Evolutionary conservation across 140 eudicot species (phyloP).

Genomic region (Flaveria floridana): DNA sequence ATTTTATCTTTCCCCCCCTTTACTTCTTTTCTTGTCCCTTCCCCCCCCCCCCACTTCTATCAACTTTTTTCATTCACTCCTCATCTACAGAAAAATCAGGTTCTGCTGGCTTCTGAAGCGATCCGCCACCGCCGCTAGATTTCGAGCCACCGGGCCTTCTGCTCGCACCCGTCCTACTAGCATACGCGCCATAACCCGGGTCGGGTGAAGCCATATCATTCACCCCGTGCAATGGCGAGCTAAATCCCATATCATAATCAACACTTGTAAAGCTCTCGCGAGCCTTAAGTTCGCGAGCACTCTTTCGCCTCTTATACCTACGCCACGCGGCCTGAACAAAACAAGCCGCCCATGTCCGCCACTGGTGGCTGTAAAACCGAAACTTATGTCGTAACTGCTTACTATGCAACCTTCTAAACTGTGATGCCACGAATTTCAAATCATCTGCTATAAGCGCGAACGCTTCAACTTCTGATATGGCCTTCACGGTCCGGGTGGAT

Average conservation of each 20-base stretch:
- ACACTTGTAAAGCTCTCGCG: slow-evolving; percentile 43
- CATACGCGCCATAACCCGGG: slow-evolving; percentile 48
- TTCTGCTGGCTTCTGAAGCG: slow-evolving; percentile 72
- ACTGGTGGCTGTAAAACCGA: slow-evolving; percentile 86
- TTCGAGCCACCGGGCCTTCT: slow-evolving; percentile 48
- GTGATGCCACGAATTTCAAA: slow-evolving; percentile 79
- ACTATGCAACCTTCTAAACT: slow-evolving; percentile 70
- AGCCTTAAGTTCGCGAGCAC: slow-evolving; percentile 47
- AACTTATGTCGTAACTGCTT: slow-evolving; percentile 86
- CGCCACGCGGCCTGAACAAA: slow-evolving; percentile 88
- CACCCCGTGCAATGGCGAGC: slow-evolving; percentile 27
- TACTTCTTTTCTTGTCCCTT: slow-evolving; percentile 19
- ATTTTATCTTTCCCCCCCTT: slow-evolving; percentile 21
- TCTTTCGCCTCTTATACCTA: slow-evolving; percentile 51
- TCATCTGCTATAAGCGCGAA: slow-evolving; percentile 82
- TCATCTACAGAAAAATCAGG: slow-evolving; percentile 83
- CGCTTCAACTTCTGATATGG: slow-evolving; percentile 85
- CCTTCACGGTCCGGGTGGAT: slow-evolving; percentile 86
- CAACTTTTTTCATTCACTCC: slow-evolving; percentile 33
- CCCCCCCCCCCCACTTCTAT: slow-evolving; percentile 5
- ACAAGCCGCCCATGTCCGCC: slow-evolving; percentile 94
- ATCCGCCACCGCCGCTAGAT: slow-evolving; percentile 39
- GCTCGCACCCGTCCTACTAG: slow-evolving; percentile 46
- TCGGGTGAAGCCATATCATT: slow-evolving; percentile 33
- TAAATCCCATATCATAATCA: slow-evolving; percentile 31